These are phyloP conservation scores for Amesomyces nigricolor DNA, from an alignment of 2,329 filamentous ascomycete species.

Conservation along the genomic window DNA sequence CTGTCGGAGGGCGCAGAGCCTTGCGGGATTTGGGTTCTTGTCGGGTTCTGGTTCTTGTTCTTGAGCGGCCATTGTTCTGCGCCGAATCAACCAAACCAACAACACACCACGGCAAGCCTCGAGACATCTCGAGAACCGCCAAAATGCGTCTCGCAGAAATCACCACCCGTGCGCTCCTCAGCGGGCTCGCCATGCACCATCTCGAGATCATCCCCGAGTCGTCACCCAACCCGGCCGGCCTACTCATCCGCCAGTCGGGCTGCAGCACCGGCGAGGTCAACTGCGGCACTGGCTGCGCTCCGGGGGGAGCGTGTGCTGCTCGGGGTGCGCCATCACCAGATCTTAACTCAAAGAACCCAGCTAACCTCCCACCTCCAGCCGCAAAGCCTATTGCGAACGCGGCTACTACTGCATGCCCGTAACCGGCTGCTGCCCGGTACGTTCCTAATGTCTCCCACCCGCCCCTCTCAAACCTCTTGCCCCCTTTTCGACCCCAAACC, in stretches of 20 bases:
- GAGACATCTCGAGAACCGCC: not conserved
- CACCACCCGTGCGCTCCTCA: slow-evolving; percentile 10
- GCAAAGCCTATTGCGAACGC: slow-evolving; percentile 29
- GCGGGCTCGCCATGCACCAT: slow-evolving; percentile 5
- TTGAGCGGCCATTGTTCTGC: too few species aligned
- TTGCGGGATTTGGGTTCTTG: too few species aligned
- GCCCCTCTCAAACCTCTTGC: too few species aligned
- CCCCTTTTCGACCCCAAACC: too few species aligned
- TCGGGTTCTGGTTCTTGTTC: too few species aligned
- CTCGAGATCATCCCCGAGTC: slow-evolving; percentile 1
- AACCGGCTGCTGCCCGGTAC: slow-evolving; percentile 31
- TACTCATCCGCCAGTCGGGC: slow-evolving; percentile 4
- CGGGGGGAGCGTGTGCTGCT: slow-evolving; percentile 30
- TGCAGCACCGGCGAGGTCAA: slow-evolving; percentile 24
- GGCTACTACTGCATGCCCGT: slow-evolving; percentile 29
- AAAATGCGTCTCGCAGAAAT: slow-evolving; percentile 13
- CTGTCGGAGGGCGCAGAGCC: too few species aligned
- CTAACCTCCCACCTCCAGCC: not conserved
- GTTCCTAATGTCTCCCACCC: not conserved
- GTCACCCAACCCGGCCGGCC: slow-evolving; percentile 5
- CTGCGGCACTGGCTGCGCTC: slow-evolving; percentile 31
- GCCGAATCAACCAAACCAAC: too few species aligned
- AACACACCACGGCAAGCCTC: too few species aligned
- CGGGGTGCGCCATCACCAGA: not conserved
- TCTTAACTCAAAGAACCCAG: not conserved